phyloP scores from a whole-genome alignment of 1,284 basidiomycete species.

The Apiotrichum montevideense region DNA sequence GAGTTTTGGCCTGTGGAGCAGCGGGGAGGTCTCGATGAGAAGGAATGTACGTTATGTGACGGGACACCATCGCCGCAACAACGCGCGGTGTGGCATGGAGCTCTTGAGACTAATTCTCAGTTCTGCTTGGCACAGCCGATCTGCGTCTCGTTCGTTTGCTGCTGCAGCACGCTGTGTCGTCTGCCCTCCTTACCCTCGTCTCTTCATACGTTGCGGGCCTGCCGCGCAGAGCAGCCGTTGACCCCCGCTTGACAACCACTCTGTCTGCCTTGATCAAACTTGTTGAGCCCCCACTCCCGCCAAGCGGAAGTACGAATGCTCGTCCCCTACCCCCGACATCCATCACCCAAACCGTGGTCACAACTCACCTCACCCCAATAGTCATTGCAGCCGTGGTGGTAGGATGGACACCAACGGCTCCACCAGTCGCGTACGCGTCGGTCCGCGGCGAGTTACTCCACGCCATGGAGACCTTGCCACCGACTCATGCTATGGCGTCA shows the following conservation, averaged over 20 bases:
- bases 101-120: slow-evolving; percentile 12
- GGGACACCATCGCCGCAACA: not conserved
- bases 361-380: slow-evolving; percentile 25
- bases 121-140: slow-evolving; percentile 36
- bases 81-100: not conserved
- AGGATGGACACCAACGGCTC: slow-evolving; percentile 29
- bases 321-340: slow-evolving; percentile 17
- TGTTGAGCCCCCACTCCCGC: slow-evolving; percentile 16
- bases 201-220: slow-evolving; percentile 20
- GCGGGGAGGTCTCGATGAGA: slow-evolving; percentile 16
- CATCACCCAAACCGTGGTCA: slow-evolving; percentile 27
- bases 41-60: slow-evolving; percentile 22
- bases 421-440: slow-evolving; percentile 13
- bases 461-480: slow-evolving; percentile 16
- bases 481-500: slow-evolving; percentile 26
- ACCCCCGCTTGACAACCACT: slow-evolving; percentile 1
- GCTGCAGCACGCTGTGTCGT: slow-evolving; percentile 23
- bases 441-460: slow-evolving; percentile 17
- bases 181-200: slow-evolving; percentile 22
- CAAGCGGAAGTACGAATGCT: slow-evolving; percentile 9
- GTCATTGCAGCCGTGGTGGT: slow-evolving; percentile 26
- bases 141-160: slow-evolving; percentile 27
- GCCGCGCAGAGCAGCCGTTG: not conserved
- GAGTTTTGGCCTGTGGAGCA: slow-evolving; percentile 33
- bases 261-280: slow-evolving; percentile 18